Base-by-base conservation (phyloP, 768 basidiomycete genomes). In the Dioszegia crocea region DNA sequence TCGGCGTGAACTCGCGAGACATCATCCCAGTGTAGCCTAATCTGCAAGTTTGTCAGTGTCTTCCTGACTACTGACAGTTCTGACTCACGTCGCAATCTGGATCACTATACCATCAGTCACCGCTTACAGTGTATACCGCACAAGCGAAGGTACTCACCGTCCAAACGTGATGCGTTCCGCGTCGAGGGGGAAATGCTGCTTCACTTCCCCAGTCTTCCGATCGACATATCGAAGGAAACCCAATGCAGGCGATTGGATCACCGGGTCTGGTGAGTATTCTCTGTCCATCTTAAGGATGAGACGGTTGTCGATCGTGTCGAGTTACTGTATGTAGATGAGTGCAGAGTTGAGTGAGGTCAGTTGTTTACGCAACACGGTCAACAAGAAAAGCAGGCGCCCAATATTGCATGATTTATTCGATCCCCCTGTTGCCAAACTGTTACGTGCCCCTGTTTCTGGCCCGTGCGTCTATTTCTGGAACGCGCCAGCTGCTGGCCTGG, bases 1-100 rank as follows among this genome's bases (percentile, higher is more conserved):
- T 72, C 70, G 57, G 66, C 68, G 43, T 77, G 76, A 5, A 71
- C 52, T 31, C 71, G 66, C 4, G 74, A 75, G 17, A 77, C 72
- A 54, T 75, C 72, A 3, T 67, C 59, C 21, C 66, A 72, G 53
- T 77, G 72, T 17, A 77, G 57, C 26, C 76, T 64, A 26, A 77
- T 62, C 72, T 74, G 27, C 0, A 14, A 19, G 16, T 44, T 55
- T 21, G 53, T 58, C 51, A 40, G 9, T 19, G 16, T 33, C 40
- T 21, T 9, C 21, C 2, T 11, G 5, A 36, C 21, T 44, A 9
- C 10, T 6, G n/a, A 9, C 17, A 45, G 21, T 12, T 23, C 47
- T 38, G n/a, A 41, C 67, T 59, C 40, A 72, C 67, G 61, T 69
- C 67, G 38, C 64, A 67, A 27, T 69, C 71, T 19, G 48, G 60